phyloP scores from a whole-genome alignment of 345 rosid genomes.

The Aurinia saxatilis region DNA sequence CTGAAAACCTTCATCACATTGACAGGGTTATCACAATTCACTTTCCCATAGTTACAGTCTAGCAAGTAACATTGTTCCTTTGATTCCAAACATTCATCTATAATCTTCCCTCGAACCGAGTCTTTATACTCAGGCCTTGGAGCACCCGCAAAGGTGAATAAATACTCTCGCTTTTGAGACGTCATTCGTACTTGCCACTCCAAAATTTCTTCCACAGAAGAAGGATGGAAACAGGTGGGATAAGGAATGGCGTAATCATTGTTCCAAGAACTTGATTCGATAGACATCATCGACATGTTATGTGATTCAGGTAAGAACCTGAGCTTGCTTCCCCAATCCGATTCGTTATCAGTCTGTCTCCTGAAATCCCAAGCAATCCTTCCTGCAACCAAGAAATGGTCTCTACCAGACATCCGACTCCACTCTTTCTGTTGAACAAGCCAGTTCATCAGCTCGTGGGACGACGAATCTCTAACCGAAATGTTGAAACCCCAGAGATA shows the following conservation, averaged over 20 bases:
- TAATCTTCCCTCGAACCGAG: conserved; percentile 53
- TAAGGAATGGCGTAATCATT: conserved; percentile 61
- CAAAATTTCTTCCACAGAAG: conserved; percentile 24
- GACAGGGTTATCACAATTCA: conserved; percentile 49
- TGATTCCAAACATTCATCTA: conserved; percentile 48
- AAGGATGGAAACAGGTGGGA: conserved; percentile 62
- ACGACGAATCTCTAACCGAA: conserved; percentile 41
- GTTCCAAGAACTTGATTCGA: conserved; percentile 60
- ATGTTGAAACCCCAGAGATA: conserved; percentile 47
- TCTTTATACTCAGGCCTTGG: conserved; percentile 49
- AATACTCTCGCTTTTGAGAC: conserved; percentile 31
- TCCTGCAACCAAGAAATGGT: conserved; percentile 60
- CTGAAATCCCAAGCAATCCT: conserved; percentile 76
- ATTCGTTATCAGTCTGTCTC: conserved; percentile 45
- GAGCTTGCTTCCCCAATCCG: conserved; percentile 66
- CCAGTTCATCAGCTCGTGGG: conserved; percentile 40
- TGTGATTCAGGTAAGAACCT: conserved; percentile 52
- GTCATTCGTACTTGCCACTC: conserved; percentile 53
- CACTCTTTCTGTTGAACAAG: conserved; percentile 45
- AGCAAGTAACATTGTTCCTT: conserved; percentile 40
- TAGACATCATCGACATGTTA: conserved; percentile 60
- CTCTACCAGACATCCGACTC: conserved; percentile 51
- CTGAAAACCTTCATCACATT: conserved; percentile 48
- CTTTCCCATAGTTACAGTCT: conserved; percentile 44
- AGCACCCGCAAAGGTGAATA: conserved; percentile 56